Evolutionary conservation across 192 early-diverging fungal genomes (phyloP).

Genomic region (Chytriomyces sp.): DNA sequence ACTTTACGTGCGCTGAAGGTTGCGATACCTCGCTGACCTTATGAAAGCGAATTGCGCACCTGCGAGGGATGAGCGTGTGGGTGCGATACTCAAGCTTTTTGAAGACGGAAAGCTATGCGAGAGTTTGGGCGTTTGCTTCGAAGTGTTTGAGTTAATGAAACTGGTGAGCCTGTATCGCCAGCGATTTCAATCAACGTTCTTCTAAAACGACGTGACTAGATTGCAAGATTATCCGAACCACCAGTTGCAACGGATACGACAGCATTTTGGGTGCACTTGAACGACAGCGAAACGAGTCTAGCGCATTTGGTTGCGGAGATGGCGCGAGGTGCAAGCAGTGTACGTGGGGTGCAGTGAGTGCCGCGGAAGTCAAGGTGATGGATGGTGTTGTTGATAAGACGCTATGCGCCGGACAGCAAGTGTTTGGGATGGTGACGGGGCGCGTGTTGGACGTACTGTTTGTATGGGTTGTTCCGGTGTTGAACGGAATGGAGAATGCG

Average conservation of each 20-base stretch:
- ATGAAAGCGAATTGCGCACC: slow-evolving; percentile 73
- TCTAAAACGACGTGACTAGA: neutral
- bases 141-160: slow-evolving; percentile 72
- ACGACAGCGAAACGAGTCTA: slow-evolving; percentile 56
- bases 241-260: slow-evolving; percentile 66
- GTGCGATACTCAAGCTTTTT: slow-evolving; percentile 59
- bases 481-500: neutral
- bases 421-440: slow-evolving; percentile 46
- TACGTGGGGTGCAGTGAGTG: slow-evolving; percentile 31
- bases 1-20: slow-evolving; percentile 59
- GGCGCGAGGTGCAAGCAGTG: slow-evolving; percentile 31
- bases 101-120: slow-evolving; percentile 61
- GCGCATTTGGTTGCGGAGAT: slow-evolving; percentile 53
- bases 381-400: slow-evolving; percentile 47
- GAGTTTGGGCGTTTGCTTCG: slow-evolving; percentile 73
- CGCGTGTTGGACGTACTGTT: slow-evolving; percentile 32
- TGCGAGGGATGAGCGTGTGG: slow-evolving; percentile 64
- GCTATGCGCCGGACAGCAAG: slow-evolving; percentile 37
- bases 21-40: slow-evolving; percentile 61
- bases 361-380: slow-evolving; percentile 33
- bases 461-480: neutral
- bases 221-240: slow-evolving; percentile 64
- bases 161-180: slow-evolving; percentile 37
- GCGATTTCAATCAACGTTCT: neutral
- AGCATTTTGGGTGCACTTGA: slow-evolving; percentile 58